A percentile compares a stretch with the other conserved stretches of the same genome.
These are phyloP conservation scores for Candida vartiovaarae DNA, from an alignment of 805 yeast genomes.

Conservation along the genomic window DNA sequence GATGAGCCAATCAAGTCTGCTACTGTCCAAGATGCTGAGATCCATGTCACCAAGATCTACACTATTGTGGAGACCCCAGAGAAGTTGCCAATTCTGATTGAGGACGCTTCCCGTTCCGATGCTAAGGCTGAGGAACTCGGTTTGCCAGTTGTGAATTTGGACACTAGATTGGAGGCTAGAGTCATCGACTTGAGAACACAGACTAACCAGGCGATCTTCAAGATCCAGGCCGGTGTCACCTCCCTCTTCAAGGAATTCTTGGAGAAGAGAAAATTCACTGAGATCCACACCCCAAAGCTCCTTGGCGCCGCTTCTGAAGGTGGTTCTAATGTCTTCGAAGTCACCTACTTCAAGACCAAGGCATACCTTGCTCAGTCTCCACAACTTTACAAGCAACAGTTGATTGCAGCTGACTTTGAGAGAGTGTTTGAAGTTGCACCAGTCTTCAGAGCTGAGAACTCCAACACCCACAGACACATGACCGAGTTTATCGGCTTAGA, in stretches of 20 bases:
- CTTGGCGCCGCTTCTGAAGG: conserved; percentile 97
- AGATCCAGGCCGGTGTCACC: conserved; percentile 86
- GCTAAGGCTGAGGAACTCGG: conserved; percentile 89
- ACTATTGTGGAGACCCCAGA: conserved; percentile 85
- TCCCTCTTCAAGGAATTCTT: conserved; percentile 85
- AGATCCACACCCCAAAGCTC: conserved; percentile 94
- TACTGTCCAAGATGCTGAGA: conserved; percentile 85
- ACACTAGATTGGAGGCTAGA: conserved; percentile 90
- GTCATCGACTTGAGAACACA: conserved; percentile 95
- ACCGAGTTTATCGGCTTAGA: conserved; percentile 97
- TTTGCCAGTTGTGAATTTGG: conserved; percentile 90
- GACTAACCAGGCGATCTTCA: conserved; percentile 96
- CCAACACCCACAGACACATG: conserved; percentile 98
- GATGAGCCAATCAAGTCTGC: conserved; percentile 86
- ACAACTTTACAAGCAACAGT: conserved; percentile 95
- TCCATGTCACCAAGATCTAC: conserved; percentile 65
- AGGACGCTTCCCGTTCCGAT: conserved; percentile 94
- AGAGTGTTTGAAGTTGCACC: conserved; percentile 95
- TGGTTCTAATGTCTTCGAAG: conserved; percentile 94
- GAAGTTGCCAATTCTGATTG: conserved; percentile 88
- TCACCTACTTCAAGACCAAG: conserved; percentile 83
- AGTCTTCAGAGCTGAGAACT: conserved; percentile 98
- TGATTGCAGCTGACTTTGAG: conserved; percentile 97
- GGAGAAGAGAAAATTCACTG: conserved; percentile 60
- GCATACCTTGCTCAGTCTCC: conserved; percentile 98